Evolutionary conservation across 1,284 basidiomycete genomes (phyloP).

Genomic region (Chalciporus sp.): DNA sequence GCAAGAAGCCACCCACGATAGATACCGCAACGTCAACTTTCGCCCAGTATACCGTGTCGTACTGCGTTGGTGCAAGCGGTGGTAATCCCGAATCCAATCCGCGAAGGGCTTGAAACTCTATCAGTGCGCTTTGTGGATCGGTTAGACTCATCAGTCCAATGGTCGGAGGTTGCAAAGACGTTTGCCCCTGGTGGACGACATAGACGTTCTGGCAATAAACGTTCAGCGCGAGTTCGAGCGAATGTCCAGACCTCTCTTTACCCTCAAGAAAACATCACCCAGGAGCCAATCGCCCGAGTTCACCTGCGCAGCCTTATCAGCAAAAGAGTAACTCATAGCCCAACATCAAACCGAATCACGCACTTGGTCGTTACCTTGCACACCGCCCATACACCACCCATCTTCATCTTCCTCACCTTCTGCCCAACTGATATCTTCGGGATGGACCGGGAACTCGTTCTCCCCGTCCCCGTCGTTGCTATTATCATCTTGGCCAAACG

Average conservation of each 20-base stretch:
- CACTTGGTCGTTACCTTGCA: slow-evolving; percentile 58
- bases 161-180: slow-evolving; percentile 42
- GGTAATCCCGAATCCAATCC: slow-evolving; percentile 44
- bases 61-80: slow-evolving; percentile 23
- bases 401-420: slow-evolving; percentile 41
- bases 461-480: slow-evolving; percentile 15
- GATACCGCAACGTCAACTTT: slow-evolving; percentile 20
- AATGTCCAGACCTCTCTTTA: slow-evolving; percentile 24
- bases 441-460: slow-evolving; percentile 50
- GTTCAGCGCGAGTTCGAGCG: background rate
- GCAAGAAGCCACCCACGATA: slow-evolving; percentile 31
- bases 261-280: slow-evolving; percentile 59
- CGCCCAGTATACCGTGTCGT: slow-evolving; percentile 17
- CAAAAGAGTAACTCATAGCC: background rate
- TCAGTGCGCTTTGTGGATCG: slow-evolving; percentile 40
- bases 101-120: slow-evolving; percentile 44
- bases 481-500: slow-evolving; percentile 45
- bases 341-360: slow-evolving; percentile 13
- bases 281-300: slow-evolving; percentile 66
- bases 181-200: slow-evolving; percentile 48
- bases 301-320: slow-evolving; percentile 39
- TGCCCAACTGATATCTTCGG: slow-evolving; percentile 55
- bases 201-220: slow-evolving; percentile 50
- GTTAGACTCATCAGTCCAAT: slow-evolving; percentile 54
- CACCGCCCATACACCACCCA: slow-evolving; percentile 59